Evolutionary conservation across 1,284 basidiomycete genomes (phyloP), one percentile per base, ranked within the genome.

Genomic region (Ustilago hordei): DNA sequence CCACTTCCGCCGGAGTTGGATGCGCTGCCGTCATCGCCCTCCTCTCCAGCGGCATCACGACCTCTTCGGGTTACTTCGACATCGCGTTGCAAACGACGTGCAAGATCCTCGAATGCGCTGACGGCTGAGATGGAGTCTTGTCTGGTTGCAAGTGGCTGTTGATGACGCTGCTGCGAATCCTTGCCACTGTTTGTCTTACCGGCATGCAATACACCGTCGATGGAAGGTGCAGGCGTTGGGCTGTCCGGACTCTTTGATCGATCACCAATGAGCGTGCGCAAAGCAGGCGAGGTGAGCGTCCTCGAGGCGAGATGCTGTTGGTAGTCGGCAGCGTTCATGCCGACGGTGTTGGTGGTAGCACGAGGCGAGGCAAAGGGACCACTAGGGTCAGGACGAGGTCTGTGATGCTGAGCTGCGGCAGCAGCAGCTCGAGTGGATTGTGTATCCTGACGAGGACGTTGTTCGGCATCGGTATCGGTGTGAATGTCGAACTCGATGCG

Each of bases 1-100:
- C 77, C 77, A 34, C 73, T 75, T 12, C 66, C 74, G 17, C 70
- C 75, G 2, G 77, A 79, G 56, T 79, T 79, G 63, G 73, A 76
- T 11, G 67, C 66, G 36, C 61, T 73, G 9, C 55, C 65, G 45
- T 70, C 69, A 31, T 69, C 77, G 8, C 23, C 56, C 6, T 76
- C 74, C 15, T 79, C 77, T 8, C 58, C 54, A 13, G 23, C 64
- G 28, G 31, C 55, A 17, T 41, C 59, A 17, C 34, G 50, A 13
- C 48, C 59, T 12, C 69, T 45, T 13, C 63, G 65, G 0, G 69
- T 78, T 43, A 64, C 48, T 50, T 78, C 71, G 11, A 78, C 75
- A 41, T 78, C 75, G 35, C 64, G 64, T 38, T 74, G 75, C 47
- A 78, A 35, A 35, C 65, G 60, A 35, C 75, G 70, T 19, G 75